phyloP scores from a whole-genome alignment of 2,329 filamentous ascomycete species.

The Trichoderma gracile region DNA sequence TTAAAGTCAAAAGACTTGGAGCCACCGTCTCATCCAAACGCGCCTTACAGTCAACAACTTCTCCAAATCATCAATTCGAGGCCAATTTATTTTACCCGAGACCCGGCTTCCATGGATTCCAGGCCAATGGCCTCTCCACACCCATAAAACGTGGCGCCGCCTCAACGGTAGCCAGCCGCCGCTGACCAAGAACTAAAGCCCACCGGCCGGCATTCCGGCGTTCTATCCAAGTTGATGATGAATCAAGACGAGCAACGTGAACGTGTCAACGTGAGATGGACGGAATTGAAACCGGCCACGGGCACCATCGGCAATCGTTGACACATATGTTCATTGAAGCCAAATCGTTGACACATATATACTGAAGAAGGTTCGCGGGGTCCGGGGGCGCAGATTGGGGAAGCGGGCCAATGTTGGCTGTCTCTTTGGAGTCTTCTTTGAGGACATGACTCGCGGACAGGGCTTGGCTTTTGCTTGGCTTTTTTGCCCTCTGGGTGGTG shows the following conservation, averaged over 20 bases:
- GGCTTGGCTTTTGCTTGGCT: neutral
- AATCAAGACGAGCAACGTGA: no score
- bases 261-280: no score
- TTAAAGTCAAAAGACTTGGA: neutral
- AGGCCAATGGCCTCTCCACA: neutral
- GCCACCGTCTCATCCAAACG: neutral
- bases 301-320: conserved; percentile 5
- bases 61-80: neutral
- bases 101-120: neutral
- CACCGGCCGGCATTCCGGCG: conserved; percentile 10
- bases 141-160: conserved; percentile 13
- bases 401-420: neutral
- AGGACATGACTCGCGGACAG: conserved; percentile 14
- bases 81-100: neutral
- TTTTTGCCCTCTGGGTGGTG: neutral
- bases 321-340: neutral
- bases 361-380: conserved; percentile 7
- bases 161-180: neutral
- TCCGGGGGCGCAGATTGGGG: conserved; percentile 20
- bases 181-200: neutral
- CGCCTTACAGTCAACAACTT: neutral
- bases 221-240: neutral
- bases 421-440: neutral
- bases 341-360: conserved; percentile 8
- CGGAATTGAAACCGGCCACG: conserved; percentile 6